Evolutionary conservation across 2,329 filamentous ascomycete species (phyloP).

Genomic region (Biscogniauxia marginata): DNA sequence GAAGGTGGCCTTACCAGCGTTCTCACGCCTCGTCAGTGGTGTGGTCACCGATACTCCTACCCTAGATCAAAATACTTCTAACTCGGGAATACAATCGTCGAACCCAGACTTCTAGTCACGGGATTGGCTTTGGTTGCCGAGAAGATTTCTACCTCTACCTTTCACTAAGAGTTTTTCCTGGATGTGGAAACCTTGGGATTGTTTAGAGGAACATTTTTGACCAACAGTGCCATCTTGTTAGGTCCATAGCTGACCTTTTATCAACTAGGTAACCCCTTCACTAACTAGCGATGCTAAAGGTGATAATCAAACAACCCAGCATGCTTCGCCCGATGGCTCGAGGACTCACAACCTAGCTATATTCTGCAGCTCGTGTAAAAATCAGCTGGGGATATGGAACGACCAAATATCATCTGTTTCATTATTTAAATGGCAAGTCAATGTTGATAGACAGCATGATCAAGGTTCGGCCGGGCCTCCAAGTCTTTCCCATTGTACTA

Average conservation of each 20-base stretch:
- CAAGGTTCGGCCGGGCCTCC: constrained; percentile 29
- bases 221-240: constrained; percentile 4
- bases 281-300: constrained; percentile 7
- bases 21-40: constrained; percentile 46
- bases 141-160: constrained; percentile 35
- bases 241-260: constrained; percentile 11
- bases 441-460: constrained; percentile 35
- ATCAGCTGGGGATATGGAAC: constrained; percentile 49
- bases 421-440: constrained; percentile 58
- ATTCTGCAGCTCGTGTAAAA: constrained; percentile 45
- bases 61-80: constrained; percentile 51
- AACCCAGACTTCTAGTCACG: constrained; percentile 40
- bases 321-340: constrained; percentile 1
- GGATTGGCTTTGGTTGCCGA: constrained; percentile 38
- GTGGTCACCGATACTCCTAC: constrained; percentile 68
- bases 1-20: constrained; percentile 60
- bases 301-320: constrained; percentile 5
- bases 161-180: constrained; percentile 49
- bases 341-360: constrained; percentile 22
- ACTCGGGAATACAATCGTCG: constrained; percentile 26
- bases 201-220: constrained; percentile 20
- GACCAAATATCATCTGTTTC: constrained; percentile 45
- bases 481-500: constrained; percentile 49
- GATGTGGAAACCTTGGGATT: constrained; percentile 51
- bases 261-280: constrained; percentile 7